Base-by-base conservation (phyloP, 768 basidiomycete genomes). In the Kwoniella dejecticola region DNA sequence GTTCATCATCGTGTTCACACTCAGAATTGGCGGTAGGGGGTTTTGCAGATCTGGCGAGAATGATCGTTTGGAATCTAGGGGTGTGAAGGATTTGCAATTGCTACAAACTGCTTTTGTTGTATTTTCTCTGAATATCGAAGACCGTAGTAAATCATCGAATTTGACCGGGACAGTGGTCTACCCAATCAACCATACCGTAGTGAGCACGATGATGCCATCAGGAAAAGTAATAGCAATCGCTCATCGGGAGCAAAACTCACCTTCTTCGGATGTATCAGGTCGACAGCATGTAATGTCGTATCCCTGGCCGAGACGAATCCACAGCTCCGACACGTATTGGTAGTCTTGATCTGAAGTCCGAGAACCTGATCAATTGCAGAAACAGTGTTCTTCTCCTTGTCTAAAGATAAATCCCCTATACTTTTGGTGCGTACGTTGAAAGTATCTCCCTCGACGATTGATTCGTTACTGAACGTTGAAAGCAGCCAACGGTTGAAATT, bases 401-500 rank as follows among this genome's bases (percentile, higher is more conserved):
- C 15, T n/a, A 83, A 80, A n/a, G 56, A 57, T n/a, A 68, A 46
- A 17, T 48, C 23, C 11, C 33, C 36, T 7, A 68, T 42, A 13
- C 17, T 44, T 11, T 21, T 26, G 15, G 61, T 13, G 12, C 53
- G 50, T n/a, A 68, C 42, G 29, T 69, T 57, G 38, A 72, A 69
- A 12, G 68, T 66, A 30, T 63, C 60, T 2, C 75, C 66, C 4
- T 72, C 54, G 40, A 72, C 63, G 29, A 69, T 38, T 13, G 69
- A 62, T 53, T 79, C 74, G 2, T 84, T 83, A 59, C 84, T 86
- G 67, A 97, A 83, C 52, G 88, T 88, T 63, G 97, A 93, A 52
- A 97, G 79, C 38, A 96, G 83, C 81, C 96, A 97, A 21, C 95
- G 87, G 76, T 97, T 92, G 82, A 97, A 97, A 15, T 86, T 85